A percentile compares a stretch with the other conserved stretches of the same genome.
These are phyloP conservation scores for Pythium phragmiticola DNA, from an alignment of 352 stramenopile genomes.

Conservation along the genomic window DNA sequence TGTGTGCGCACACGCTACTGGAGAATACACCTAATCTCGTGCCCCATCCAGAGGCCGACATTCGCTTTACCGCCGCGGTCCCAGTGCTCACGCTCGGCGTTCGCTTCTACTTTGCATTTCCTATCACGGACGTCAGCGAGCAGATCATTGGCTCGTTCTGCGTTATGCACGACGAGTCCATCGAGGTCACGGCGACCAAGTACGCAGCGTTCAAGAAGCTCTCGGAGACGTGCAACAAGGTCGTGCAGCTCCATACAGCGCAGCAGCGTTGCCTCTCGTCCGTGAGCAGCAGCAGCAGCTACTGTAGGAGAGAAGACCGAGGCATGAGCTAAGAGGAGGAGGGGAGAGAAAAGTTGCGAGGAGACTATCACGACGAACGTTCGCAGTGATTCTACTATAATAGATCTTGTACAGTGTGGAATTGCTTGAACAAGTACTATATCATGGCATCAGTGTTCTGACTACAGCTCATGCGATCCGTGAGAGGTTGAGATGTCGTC, in stretches of 20 bases:
- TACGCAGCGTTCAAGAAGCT: constrained; percentile 53
- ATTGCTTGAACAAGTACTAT: too few species aligned
- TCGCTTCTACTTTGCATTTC: constrained; percentile 72
- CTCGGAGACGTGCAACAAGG: constrained; percentile 21
- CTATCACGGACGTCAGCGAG: constrained; percentile 36
- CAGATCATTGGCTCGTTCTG: constrained; percentile 54
- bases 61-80: constrained; percentile 40
- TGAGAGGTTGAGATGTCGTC: too few species aligned
- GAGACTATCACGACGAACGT: neutral
- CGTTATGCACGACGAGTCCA: constrained; percentile 42
- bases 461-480: too few species aligned
- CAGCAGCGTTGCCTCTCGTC: neutral
- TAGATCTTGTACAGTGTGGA: too few species aligned
- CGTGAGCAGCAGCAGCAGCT: neutral
- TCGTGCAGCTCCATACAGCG: constrained; percentile 11
- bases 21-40: neutral
- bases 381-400: too few species aligned
- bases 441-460: too few species aligned
- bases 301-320: neutral
- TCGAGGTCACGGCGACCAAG: constrained; percentile 49
- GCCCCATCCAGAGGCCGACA: constrained; percentile 43
- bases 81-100: constrained; percentile 30
- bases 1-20: neutral
- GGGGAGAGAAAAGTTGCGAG: constrained; percentile 15
- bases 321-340: constrained; percentile 9